A percentile compares a stretch with the other conserved stretches of the same genome.
phyloP scores from a whole-genome alignment of 495 filamentous ascomycete genomes.

The Hypoxylon fuscum region DNA sequence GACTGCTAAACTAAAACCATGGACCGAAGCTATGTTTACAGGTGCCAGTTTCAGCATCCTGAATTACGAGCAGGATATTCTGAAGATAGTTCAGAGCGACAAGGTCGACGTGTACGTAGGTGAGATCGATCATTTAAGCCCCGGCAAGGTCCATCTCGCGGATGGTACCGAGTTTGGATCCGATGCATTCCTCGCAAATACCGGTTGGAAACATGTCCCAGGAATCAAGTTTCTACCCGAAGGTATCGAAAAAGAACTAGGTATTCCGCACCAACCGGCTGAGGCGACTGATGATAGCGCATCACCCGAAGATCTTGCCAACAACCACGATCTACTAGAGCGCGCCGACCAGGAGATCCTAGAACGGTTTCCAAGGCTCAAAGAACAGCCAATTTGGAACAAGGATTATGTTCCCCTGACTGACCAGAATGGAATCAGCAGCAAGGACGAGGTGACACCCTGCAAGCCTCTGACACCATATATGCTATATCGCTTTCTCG shows the following conservation, averaged over 20 bases:
- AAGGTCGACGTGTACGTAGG: slow-evolving; percentile 61
- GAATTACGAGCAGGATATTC: slow-evolving; percentile 74
- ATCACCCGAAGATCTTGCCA: slow-evolving; percentile 40
- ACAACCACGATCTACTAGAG: slow-evolving; percentile 27
- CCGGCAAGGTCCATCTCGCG: slow-evolving; percentile 61
- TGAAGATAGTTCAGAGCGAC: slow-evolving; percentile 66
- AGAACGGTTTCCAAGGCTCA: slow-evolving; percentile 68
- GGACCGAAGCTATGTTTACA: slow-evolving; percentile 71
- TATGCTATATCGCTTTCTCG: slow-evolving; percentile 72
- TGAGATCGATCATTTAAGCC: slow-evolving; percentile 64
- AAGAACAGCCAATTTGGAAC: slow-evolving; percentile 52
- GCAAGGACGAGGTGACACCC: slow-evolving; percentile 37
- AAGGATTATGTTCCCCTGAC: slow-evolving; percentile 49
- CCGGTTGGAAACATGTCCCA: slow-evolving; percentile 71
- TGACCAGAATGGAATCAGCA: slow-evolving; percentile 47
- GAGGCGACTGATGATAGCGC: slow-evolving; percentile 31
- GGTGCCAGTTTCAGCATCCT: slow-evolving; percentile 70
- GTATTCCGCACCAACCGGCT: slow-evolving; percentile 51
- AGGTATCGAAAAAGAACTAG: slow-evolving; percentile 56
- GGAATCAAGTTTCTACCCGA: slow-evolving; percentile 69
- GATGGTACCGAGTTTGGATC: slow-evolving; percentile 62
- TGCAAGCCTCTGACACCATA: slow-evolving; percentile 48
- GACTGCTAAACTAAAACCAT: slow-evolving; percentile 70
- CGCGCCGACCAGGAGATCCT: slow-evolving; percentile 73
- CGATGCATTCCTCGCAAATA: slow-evolving; percentile 71